Conservation (phyloP, 371 early-diverging fungal species). For the Lichtheimia hyalospora region DNA sequence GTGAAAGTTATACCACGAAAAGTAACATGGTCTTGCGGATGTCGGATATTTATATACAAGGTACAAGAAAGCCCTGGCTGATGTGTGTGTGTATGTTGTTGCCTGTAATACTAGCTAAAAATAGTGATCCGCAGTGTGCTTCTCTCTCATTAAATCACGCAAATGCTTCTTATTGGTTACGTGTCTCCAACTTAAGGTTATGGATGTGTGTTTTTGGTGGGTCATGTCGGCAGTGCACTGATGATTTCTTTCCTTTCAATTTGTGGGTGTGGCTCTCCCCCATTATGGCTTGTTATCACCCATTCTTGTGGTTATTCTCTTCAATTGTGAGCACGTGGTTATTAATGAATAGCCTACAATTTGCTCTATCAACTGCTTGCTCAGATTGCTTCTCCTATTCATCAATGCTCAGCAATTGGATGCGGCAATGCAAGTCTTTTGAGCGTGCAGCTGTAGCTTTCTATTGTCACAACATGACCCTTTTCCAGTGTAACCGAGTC, state of each 20-base stretch:
- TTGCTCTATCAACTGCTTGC: too few relatives aligned
- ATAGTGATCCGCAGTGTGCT: constrained; percentile 5
- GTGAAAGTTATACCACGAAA: constrained; percentile 6
- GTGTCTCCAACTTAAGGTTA: neutral
- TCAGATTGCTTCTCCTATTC: too few relatives aligned
- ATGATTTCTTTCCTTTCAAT: neutral
- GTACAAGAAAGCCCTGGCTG: too few relatives aligned
- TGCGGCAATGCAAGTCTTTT: too few relatives aligned
- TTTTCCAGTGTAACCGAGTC: too few relatives aligned
- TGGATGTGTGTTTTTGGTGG: neutral
- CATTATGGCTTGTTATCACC: neutral
- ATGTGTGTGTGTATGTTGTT: neutral
- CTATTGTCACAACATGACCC: too few relatives aligned
- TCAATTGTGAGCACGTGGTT: constrained; percentile 3
- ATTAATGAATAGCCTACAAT: too few relatives aligned
- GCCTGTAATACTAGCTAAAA: constrained; percentile 8
- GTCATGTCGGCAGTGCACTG: neutral
- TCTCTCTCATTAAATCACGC: neutral
- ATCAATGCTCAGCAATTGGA: too few relatives aligned
- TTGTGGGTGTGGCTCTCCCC: neutral
- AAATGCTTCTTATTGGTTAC: constrained; percentile 6
- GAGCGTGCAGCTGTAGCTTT: too few relatives aligned
- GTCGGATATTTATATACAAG: neutral
- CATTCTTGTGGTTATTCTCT: neutral
- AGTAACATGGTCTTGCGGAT: constrained; percentile 1